A percentile compares a stretch with the other conserved stretches of the same genome.
These are phyloP conservation scores for Metarhizium guizhouense DNA, from an alignment of 2,329 filamentous ascomycete genomes.

Conservation along the genomic window DNA sequence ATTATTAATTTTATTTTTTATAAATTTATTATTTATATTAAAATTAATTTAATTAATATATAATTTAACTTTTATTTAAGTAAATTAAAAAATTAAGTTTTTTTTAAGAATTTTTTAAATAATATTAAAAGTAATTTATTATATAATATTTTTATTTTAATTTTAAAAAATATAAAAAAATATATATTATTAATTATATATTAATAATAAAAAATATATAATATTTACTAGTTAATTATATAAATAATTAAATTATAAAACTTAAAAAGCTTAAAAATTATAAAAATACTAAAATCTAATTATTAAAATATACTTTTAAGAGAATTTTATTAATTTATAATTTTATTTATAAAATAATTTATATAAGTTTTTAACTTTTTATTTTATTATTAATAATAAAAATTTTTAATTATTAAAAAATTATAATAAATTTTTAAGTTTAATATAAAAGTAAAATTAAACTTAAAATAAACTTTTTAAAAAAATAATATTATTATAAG, in stretches of 20 bases:
- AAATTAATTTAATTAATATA: not conserved
- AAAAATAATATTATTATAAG: too few relatives aligned
- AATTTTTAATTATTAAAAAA: not conserved
- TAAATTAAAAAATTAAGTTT: not conserved
- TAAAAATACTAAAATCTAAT: not conserved
- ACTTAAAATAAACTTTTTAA: not conserved
- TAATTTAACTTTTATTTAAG: conserved; percentile 2
- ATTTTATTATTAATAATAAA: not conserved
- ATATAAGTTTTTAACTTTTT: conserved; percentile 1
- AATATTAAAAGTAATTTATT: not conserved
- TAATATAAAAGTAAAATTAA: not conserved
- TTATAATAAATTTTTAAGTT: conserved; percentile 1
- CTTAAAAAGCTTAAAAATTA: too few relatives aligned
- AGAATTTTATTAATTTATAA: not conserved
- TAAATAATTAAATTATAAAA: not conserved
- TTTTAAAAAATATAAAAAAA: conserved; percentile 1
- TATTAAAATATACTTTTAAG: not conserved
- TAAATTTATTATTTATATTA: not conserved
- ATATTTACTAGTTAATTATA: not conserved
- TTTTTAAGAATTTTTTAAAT: not conserved
- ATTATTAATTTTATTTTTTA: not conserved
- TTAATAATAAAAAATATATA: not conserved
- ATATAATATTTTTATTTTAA: not conserved
- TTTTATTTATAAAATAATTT: conserved; percentile 1
- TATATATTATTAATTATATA: not conserved